Evolutionary conservation across 176 grass and related monocot genomes (phyloP).

Genomic region (Chloris gayana): DNA sequence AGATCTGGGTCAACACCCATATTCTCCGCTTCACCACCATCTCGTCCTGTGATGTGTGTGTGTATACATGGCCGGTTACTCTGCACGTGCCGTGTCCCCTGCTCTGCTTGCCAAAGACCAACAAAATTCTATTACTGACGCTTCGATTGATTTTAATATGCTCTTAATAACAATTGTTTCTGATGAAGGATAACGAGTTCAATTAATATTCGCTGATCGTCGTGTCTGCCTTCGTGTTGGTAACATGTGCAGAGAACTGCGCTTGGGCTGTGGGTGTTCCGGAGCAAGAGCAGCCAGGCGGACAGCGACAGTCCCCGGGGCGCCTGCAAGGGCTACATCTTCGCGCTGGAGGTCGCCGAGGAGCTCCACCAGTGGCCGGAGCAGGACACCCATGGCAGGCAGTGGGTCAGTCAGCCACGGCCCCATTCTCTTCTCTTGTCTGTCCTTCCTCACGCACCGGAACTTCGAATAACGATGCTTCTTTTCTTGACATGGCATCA

Average conservation of each 20-base stretch:
- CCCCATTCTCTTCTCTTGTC: too few species aligned
- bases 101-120: slow-evolving; percentile 13
- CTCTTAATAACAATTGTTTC: background rate
- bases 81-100: slow-evolving; percentile 32
- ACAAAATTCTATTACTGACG: too few species aligned
- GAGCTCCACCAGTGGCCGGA: slow-evolving; percentile 75
- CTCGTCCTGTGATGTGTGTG: background rate
- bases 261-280: slow-evolving; percentile 78
- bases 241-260: slow-evolving; percentile 43
- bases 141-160: too few species aligned
- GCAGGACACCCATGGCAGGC: slow-evolving; percentile 62
- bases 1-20: slow-evolving; percentile 29
- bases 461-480: background rate
- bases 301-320: slow-evolving; percentile 54
- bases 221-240: background rate
- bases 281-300: slow-evolving; percentile 84
- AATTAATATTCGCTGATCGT: background rate
- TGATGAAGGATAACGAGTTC: background rate
- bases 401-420: slow-evolving; percentile 49
- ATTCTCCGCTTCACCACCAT: background rate
- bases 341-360: slow-evolving; percentile 83
- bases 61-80: slow-evolving; percentile 30
- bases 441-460: background rate
- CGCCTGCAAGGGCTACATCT: slow-evolving; percentile 86
- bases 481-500: background rate